These are phyloP conservation scores for Calonectria hongkongensis DNA, from an alignment of 2,329 filamentous ascomycete genomes.

Conservation along the genomic window DNA sequence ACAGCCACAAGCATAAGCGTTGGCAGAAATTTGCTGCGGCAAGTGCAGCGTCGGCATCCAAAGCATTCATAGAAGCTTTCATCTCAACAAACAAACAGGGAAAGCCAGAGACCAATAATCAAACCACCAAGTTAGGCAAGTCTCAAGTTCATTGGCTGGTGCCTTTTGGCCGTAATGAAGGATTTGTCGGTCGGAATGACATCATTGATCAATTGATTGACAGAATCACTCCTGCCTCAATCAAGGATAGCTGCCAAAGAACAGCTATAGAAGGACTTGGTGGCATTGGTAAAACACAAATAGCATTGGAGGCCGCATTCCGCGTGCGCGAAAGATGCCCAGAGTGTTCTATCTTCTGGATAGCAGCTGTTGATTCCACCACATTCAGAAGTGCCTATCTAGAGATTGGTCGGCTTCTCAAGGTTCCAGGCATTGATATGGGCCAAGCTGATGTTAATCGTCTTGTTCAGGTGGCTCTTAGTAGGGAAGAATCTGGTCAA, in stretches of 20 bases:
- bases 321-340: slow-evolving; percentile 50
- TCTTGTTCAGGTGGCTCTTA: slow-evolving; percentile 60
- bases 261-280: slow-evolving; percentile 57
- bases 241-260: slow-evolving; percentile 19
- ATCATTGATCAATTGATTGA: slow-evolving; percentile 35
- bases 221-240: not conserved
- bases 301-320: slow-evolving; percentile 60
- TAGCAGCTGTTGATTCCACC: slow-evolving; percentile 55
- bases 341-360: slow-evolving; percentile 64
- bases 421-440: slow-evolving; percentile 55
- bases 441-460: slow-evolving; percentile 58
- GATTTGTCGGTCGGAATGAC: slow-evolving; percentile 52
- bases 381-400: slow-evolving; percentile 60
- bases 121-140: too few species aligned
- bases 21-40: slow-evolving; percentile 5
- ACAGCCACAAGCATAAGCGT: slow-evolving; percentile 7
- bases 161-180: slow-evolving; percentile 53
- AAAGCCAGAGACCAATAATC: not conserved
- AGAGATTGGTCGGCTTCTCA: slow-evolving; percentile 56
- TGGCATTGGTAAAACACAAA: slow-evolving; percentile 63
- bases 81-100: too few species aligned
- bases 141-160: slow-evolving; percentile 34
- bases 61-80: not conserved
- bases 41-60: not conserved
- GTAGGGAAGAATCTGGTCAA: slow-evolving; percentile 43